phyloP scores from a whole-genome alignment of 306 rosid genomes.

The Sesbania bispinosa region DNA sequence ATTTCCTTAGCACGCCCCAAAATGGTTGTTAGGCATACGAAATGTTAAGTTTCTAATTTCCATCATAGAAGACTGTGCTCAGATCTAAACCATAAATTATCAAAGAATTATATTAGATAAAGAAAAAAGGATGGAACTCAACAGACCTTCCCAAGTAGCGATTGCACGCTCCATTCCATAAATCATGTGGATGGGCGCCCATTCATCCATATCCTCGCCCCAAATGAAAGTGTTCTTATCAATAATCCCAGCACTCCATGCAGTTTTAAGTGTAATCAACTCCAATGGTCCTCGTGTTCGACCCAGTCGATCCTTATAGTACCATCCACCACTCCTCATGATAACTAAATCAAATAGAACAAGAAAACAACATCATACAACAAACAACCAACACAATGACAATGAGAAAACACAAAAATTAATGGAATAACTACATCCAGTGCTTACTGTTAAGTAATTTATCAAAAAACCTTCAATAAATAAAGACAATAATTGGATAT shows the following conservation, averaged over 20 bases:
- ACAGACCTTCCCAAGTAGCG: constrained; percentile 97
- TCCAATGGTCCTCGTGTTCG: constrained; percentile 82
- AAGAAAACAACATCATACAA: constrained; percentile 13
- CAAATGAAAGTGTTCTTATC: constrained; percentile 94
- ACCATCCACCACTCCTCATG: constrained; percentile 86
- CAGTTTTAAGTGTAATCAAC: constrained; percentile 74
- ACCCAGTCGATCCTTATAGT: constrained; percentile 86
- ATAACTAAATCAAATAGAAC: constrained; percentile 46
- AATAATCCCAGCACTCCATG: constrained; percentile 93
- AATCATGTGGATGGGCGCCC: constrained; percentile 94
- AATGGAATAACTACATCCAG: neutral
- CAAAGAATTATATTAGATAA: neutral
- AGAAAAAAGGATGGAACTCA: neutral
- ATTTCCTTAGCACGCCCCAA: neutral
- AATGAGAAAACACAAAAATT: constrained; percentile 5
- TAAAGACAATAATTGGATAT: neutral
- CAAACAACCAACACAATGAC: constrained; percentile 2
- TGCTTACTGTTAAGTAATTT: neutral
- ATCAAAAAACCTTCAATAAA: constrained; percentile 16
- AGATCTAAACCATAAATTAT: neutral
- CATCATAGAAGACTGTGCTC: neutral
- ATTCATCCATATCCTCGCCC: constrained; percentile 99
- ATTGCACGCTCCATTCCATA: constrained; percentile 92
- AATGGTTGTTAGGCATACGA: neutral
- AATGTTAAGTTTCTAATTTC: constrained; percentile 1